Conservation (phyloP, 208 protist genomes). For the Trypanosoma melophagium region DNA sequence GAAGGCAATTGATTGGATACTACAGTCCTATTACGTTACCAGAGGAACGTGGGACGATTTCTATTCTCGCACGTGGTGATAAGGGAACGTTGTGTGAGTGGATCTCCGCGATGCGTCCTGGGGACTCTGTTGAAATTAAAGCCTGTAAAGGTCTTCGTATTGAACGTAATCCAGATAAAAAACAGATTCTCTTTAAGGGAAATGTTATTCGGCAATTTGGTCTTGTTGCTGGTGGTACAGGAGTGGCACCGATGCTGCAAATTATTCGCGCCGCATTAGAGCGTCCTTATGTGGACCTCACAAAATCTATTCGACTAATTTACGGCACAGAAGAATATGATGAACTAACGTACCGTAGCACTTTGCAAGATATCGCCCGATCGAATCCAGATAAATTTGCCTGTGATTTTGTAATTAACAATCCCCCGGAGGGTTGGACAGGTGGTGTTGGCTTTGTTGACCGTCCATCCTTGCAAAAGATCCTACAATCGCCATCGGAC, state of each 20-base stretch:
- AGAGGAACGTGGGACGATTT: slow-evolving; percentile 56
- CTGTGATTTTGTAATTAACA: slow-evolving; percentile 51
- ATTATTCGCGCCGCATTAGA: slow-evolving; percentile 64
- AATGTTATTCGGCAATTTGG: slow-evolving; percentile 45
- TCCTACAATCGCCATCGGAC: slow-evolving; percentile 49
- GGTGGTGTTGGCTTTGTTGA: slow-evolving; percentile 67
- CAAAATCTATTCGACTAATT: slow-evolving; percentile 53
- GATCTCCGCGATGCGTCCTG: slow-evolving; percentile 59
- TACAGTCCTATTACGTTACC: slow-evolving; percentile 75
- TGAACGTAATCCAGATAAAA: slow-evolving; percentile 40
- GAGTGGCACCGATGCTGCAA: slow-evolving; percentile 80
- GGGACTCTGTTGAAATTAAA: slow-evolving; percentile 72
- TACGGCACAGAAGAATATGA: slow-evolving; percentile 60
- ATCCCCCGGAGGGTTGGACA: slow-evolving; percentile 60
- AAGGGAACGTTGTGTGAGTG: slow-evolving; percentile 68
- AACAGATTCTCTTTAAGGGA: slow-evolving; percentile 45
- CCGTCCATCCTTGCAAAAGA: slow-evolving; percentile 33
- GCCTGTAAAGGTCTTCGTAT: slow-evolving; percentile 53
- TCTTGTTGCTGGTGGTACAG: slow-evolving; percentile 66
- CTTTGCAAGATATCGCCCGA: slow-evolving; percentile 37
- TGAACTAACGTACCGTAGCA: slow-evolving; percentile 58
- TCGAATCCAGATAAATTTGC: slow-evolving; percentile 46
- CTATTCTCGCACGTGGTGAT: slow-evolving; percentile 50
- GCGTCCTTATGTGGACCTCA: slow-evolving; percentile 46
- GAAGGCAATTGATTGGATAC: slow-evolving; percentile 44